Percentiles rank a stretch among this genome's conserved stretches.
phyloP scores from a whole-genome alignment of 176 grass and related monocot genomes.

The Triticum monococcum region DNA sequence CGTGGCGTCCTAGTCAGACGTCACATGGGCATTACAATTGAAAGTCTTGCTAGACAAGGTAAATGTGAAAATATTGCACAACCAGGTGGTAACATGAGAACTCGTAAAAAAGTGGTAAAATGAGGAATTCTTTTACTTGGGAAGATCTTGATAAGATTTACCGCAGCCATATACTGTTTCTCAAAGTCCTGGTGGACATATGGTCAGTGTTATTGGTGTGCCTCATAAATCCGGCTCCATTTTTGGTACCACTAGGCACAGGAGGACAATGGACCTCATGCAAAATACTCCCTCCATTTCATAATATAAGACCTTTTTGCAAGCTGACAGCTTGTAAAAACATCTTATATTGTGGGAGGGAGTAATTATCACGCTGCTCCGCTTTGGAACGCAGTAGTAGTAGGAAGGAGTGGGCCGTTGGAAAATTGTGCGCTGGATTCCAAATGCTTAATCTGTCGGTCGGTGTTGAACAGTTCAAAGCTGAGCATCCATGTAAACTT shows the following conservation, averaged over 20 bases:
- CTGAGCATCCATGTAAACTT: background rate
- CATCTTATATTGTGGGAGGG: no score
- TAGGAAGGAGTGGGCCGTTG: no score
- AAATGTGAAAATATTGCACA: background rate
- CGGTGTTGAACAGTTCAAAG: slow-evolving; percentile 1
- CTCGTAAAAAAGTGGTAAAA: background rate
- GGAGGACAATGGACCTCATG: background rate
- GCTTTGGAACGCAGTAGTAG: background rate
- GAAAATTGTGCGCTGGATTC: background rate
- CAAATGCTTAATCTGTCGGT: background rate
- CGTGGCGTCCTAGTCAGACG: no score
- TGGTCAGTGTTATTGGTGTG: background rate
- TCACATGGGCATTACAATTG: no score
- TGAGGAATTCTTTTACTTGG: background rate
- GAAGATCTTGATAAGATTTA: background rate
- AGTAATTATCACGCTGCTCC: background rate
- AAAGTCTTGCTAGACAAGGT: no score
- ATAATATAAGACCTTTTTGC: no score
- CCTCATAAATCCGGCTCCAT: background rate
- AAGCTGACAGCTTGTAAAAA: no score
- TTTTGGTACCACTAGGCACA: no score
- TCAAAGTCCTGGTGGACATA: background rate
- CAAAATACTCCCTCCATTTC: background rate
- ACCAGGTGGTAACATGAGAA: background rate
- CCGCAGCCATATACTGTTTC: background rate